A percentile compares a stretch with the other conserved stretches of the same genome.
These are phyloP conservation scores for Phytophthora tubulina DNA, from an alignment of 352 stramenopile species.

Conservation along the genomic window DNA sequence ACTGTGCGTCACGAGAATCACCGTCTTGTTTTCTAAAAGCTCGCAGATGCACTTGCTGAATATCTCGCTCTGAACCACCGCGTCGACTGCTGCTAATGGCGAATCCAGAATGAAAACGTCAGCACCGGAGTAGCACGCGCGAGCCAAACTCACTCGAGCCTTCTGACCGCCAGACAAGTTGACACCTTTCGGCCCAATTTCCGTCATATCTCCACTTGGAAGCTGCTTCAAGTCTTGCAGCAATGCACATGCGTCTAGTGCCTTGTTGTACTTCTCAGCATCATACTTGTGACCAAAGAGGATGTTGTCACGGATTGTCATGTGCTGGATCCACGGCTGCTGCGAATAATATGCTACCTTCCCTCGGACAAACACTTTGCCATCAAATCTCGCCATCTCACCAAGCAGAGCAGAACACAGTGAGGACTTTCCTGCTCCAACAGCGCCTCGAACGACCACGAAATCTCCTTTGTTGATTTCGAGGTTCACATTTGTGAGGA, in stretches of 20 bases:
- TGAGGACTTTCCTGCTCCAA: slow-evolving; percentile 51
- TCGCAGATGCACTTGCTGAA: slow-evolving; percentile 65
- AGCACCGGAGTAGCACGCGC: slow-evolving; percentile 64
- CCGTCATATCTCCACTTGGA: slow-evolving; percentile 87
- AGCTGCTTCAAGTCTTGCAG: slow-evolving; percentile 87
- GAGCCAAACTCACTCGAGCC: slow-evolving; percentile 65
- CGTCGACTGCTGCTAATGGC: slow-evolving; percentile 74
- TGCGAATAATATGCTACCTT: slow-evolving; percentile 70
- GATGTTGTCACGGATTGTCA: slow-evolving; percentile 92
- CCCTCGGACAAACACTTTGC: slow-evolving; percentile 36
- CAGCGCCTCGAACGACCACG: slow-evolving; percentile 41
- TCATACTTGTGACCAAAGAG: slow-evolving; percentile 79
- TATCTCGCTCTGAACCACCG: slow-evolving; percentile 90
- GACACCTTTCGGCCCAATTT: slow-evolving; percentile 96
- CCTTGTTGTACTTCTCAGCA: slow-evolving; percentile 41
- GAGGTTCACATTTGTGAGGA: slow-evolving; percentile 39
- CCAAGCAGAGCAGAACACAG: slow-evolving; percentile 47
- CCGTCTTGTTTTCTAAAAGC: slow-evolving; percentile 50
- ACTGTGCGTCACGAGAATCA: slow-evolving; percentile 93
- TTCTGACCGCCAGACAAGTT: slow-evolving; percentile 95
- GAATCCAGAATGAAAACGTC: slow-evolving; percentile 91
- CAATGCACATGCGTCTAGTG: slow-evolving; percentile 74
- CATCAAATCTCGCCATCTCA: slow-evolving; percentile 76
- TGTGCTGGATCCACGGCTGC: slow-evolving; percentile 94
- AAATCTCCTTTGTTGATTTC: slow-evolving; percentile 42